Conservation (phyloP, 2,329 filamentous ascomycete species). For the Trichoderma koningii region DNA sequence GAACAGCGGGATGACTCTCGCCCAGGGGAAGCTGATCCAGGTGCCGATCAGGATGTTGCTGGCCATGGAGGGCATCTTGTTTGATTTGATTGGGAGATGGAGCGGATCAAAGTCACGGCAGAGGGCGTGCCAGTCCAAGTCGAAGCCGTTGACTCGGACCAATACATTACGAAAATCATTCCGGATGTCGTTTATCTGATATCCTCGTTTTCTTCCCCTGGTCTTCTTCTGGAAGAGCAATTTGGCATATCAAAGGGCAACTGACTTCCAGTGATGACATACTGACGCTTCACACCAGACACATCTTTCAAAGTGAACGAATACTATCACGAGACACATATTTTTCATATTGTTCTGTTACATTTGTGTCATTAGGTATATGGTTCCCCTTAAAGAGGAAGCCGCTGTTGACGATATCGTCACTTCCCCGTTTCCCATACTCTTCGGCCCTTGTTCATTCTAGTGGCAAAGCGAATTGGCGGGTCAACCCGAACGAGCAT, state of each 20-base stretch:
- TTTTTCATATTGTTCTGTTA: conserved; percentile 11
- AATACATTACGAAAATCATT: conserved; percentile 55
- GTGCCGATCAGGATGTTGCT: conserved; percentile 54
- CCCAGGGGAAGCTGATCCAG: conserved; percentile 46
- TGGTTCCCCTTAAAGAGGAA: conserved; percentile 9
- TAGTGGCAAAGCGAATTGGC: neutral
- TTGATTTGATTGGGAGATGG: too few relatives aligned
- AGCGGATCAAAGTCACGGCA: conserved; percentile 51
- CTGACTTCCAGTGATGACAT: neutral
- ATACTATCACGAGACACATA: neutral
- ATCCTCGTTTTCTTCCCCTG: conserved; percentile 7
- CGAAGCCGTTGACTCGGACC: conserved; percentile 48
- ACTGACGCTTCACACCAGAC: neutral
- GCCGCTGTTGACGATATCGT: neutral
- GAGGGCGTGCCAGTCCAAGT: conserved; percentile 43
- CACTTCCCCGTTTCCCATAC: conserved; percentile 4
- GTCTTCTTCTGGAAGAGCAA: neutral
- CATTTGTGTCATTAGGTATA: conserved; percentile 27
- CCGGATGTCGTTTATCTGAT: conserved; percentile 47
- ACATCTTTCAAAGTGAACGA: neutral
- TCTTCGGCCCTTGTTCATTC: conserved; percentile 1
- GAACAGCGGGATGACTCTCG: conserved; percentile 50
- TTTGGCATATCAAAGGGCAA: neutral
- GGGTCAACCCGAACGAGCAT: conserved; percentile 3
- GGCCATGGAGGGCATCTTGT: conserved; percentile 48